Base-by-base conservation (phyloP, 1,284 basidiomycete genomes). In the Sanghuangporus baumii region DNA sequence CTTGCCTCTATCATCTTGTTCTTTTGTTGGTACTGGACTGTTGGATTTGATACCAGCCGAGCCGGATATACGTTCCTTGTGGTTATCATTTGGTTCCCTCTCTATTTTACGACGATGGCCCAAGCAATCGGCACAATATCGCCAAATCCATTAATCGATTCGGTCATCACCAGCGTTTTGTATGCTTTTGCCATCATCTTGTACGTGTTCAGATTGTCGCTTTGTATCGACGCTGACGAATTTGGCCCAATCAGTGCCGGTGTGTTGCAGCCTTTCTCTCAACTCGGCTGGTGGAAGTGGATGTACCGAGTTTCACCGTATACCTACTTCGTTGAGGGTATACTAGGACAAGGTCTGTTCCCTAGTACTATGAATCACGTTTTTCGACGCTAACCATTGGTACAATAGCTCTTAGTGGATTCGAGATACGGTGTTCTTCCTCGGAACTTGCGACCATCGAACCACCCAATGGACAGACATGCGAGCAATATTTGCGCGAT, bases 401-500 rank as follows among this genome's bases (percentile, higher is more conserved):
- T 16, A 18, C 23, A 12, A 55, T 55, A 76, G 80, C 74, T 4
- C 68, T 82, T 20, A 81, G 81, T 54, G 78, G 77, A 18, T 76
- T 85, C 20, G 66, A 71, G 0, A 79, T 93, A 65, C 73, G 75
- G 43, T 92, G 91, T 72, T 71, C 78, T 9, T 60, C 75, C 0
- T 68, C 74, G n/a, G 88, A 91, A 71, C 79, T 79, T 57, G 78
- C 81, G 54, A 71, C 68, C 8, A 71, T 88, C 63, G 72, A 78
- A 14, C 85, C 89, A 0, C 89, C 88, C 0, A 66, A 73, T 2
- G 87, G 85, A 0, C 75, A 82, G 69, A 87, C 81, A 0, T 93
- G 90, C 69, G 69, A 67, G 0, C 68, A 81, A 41, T 92, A 82
- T 69, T 77, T 89, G 66, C 69, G 74, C 18, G 67, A 71, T 0